Evolutionary conservation across 768 basidiomycete genomes (phyloP).

Genomic region (Tulasnella sp.): DNA sequence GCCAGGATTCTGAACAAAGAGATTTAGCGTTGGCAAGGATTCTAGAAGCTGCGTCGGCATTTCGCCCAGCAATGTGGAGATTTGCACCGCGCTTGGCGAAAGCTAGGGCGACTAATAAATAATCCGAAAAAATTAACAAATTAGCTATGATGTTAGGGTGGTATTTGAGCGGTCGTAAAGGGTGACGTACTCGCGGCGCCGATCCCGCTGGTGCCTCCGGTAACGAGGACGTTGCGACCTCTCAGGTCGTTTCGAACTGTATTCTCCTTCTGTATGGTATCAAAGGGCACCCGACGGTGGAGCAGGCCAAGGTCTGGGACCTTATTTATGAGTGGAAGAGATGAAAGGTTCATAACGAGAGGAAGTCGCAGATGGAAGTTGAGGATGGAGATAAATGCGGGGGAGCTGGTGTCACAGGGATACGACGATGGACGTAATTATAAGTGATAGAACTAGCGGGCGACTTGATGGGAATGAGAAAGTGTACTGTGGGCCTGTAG

Average conservation of each 20-base stretch:
- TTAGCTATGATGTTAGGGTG: neutral
- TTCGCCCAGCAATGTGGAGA: conserved; percentile 25
- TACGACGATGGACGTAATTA: too few species aligned
- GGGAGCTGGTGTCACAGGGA: neutral
- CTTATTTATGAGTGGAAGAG: conserved; percentile 1
- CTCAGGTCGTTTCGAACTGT: neutral
- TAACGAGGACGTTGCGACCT: conserved; percentile 23
- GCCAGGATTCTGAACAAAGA: neutral
- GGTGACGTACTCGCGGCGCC: conserved; percentile 22
- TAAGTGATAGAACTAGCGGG: too few species aligned
- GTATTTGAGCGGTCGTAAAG: neutral
- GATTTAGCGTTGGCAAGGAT: conserved; percentile 20
- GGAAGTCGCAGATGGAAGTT: neutral
- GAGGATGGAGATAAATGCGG: neutral
- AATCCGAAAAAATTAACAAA: neutral
- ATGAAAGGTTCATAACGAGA: neutral
- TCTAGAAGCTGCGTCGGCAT: conserved; percentile 14
- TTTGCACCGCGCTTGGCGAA: conserved; percentile 27
- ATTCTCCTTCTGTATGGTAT: conserved; percentile 12
- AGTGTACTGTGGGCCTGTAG: neutral
- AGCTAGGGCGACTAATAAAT: neutral
- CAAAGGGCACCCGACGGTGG: neutral
- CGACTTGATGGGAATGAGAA: neutral
- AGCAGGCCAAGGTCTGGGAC: conserved; percentile 6
- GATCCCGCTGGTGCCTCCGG: conserved; percentile 25